phyloP scores from a whole-genome alignment of 495 filamentous ascomycete species.

The Chaetomidium leptoderma region DNA sequence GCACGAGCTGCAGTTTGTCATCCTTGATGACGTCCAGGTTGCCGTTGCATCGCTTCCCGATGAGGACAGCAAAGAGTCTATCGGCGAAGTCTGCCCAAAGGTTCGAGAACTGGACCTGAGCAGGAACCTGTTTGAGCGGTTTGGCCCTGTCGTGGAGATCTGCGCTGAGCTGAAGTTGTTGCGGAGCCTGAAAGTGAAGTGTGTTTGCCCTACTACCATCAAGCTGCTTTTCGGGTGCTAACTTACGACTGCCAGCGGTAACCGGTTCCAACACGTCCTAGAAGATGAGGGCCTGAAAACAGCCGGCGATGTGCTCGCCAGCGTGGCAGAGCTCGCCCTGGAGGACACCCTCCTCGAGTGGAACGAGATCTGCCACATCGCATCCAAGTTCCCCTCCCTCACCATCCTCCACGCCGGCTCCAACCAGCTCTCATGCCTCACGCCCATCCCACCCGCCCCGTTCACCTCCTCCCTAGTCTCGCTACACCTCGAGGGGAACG shows the following conservation, averaged over 20 bases:
- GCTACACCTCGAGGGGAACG: slow-evolving; percentile 72
- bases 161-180: slow-evolving; percentile 62
- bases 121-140: slow-evolving; percentile 69
- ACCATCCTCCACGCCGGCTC: slow-evolving; percentile 49
- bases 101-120: slow-evolving; percentile 83
- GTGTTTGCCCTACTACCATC: slow-evolving; percentile 29
- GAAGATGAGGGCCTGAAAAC: slow-evolving; percentile 35
- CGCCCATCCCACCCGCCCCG: slow-evolving; percentile 46
- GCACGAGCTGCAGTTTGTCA: slow-evolving; percentile 68
- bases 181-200: slow-evolving; percentile 67
- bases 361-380: slow-evolving; percentile 57
- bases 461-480: slow-evolving; percentile 45
- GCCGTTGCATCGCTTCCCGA: slow-evolving; percentile 35
- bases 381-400: slow-evolving; percentile 56
- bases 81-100: slow-evolving; percentile 52
- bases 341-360: slow-evolving; percentile 68
- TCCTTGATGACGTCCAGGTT: slow-evolving; percentile 72
- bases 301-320: slow-evolving; percentile 42
- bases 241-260: slow-evolving; percentile 55
- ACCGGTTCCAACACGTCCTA: slow-evolving; percentile 58
- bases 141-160: slow-evolving; percentile 62
- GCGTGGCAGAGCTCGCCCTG: slow-evolving; percentile 65
- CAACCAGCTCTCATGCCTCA: slow-evolving; percentile 45
- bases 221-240: slow-evolving; percentile 37
- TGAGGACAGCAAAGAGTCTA: slow-evolving; percentile 34